phyloP scores from a whole-genome alignment of 805 yeast genomes.

The Scheffersomyces amazonensis region DNA sequence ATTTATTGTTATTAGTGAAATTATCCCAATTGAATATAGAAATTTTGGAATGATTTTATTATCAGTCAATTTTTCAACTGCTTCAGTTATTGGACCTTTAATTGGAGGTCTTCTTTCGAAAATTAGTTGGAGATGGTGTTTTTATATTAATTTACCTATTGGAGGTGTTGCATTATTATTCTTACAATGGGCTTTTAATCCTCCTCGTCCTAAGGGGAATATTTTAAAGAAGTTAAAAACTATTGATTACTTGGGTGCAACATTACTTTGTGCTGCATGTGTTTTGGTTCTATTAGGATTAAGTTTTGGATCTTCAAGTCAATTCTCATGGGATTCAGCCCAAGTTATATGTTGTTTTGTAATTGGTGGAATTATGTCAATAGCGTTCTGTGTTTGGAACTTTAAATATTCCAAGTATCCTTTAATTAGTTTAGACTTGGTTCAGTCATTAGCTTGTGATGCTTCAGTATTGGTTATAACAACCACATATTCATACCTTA shows the following conservation, averaged over 20 bases:
- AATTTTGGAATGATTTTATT: slow-evolving; percentile 55
- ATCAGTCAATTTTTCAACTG: slow-evolving; percentile 47
- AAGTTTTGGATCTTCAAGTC: slow-evolving; percentile 44
- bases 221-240: slow-evolving; percentile 31
- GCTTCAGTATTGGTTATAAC: slow-evolving; percentile 33
- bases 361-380: slow-evolving; percentile 36
- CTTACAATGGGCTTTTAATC: slow-evolving; percentile 39
- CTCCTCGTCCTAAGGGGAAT: slow-evolving; percentile 39
- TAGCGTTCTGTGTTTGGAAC: slow-evolving; percentile 38
- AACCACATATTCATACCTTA: slow-evolving; percentile 31
- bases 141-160: slow-evolving; percentile 64
- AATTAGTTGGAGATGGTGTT: slow-evolving; percentile 74
- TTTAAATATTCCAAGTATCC: slow-evolving; percentile 38
- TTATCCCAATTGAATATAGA: slow-evolving; percentile 51
- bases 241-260: slow-evolving; percentile 48
- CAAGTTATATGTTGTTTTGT: slow-evolving; percentile 47
- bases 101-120: slow-evolving; percentile 49
- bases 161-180: slow-evolving; percentile 49
- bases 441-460: slow-evolving; percentile 30
- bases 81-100: slow-evolving; percentile 54
- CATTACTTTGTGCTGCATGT: slow-evolving; percentile 36
- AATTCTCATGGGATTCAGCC: slow-evolving; percentile 51
- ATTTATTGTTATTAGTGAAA: slow-evolving; percentile 53
- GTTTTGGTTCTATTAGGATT: slow-evolving; percentile 47
- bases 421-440: slow-evolving; percentile 40